Percentiles rank a stretch among this genome's conserved stretches.
Conservation (phyloP, 2,329 filamentous ascomycete genomes). For the Paraconiothyrium brasiliense region DNA sequence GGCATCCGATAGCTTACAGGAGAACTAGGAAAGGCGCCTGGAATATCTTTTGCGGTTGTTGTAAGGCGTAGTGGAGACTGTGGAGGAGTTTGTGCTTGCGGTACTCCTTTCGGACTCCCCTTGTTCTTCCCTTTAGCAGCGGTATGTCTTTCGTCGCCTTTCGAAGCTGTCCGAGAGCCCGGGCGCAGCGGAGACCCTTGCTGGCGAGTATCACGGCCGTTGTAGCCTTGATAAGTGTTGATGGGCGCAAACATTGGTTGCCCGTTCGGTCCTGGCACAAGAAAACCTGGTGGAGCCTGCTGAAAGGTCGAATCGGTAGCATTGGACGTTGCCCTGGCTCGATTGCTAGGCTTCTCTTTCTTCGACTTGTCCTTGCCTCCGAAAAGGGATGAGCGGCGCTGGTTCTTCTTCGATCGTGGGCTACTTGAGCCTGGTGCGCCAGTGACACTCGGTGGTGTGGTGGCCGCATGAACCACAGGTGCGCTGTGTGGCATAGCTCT, state of each 20-base stretch:
- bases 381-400: slow-evolving; percentile 41
- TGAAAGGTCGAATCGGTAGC: slow-evolving; percentile 25
- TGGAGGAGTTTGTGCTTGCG: slow-evolving; percentile 31
- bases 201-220: slow-evolving; percentile 47
- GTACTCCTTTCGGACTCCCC: background rate
- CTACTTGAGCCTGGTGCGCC: slow-evolving; percentile 37
- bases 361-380: slow-evolving; percentile 40
- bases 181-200: slow-evolving; percentile 50
- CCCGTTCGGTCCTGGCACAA: slow-evolving; percentile 60
- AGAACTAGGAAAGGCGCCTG: slow-evolving; percentile 49
- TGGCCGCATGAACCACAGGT: slow-evolving; percentile 38
- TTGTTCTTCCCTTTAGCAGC: slow-evolving; percentile 11
- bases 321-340: slow-evolving; percentile 34
- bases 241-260: slow-evolving; percentile 57
- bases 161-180: slow-evolving; percentile 54
- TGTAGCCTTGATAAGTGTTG: slow-evolving; percentile 51
- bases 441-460: slow-evolving; percentile 47
- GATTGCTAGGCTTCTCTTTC: slow-evolving; percentile 36
- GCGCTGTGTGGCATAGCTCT: slow-evolving; percentile 32
- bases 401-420: slow-evolving; percentile 46
- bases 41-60: slow-evolving; percentile 41
- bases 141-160: slow-evolving; percentile 37
- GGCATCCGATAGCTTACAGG: slow-evolving; percentile 32
- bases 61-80: slow-evolving; percentile 35
- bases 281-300: slow-evolving; percentile 54